These are phyloP conservation scores for Arthrocladium fulminans DNA, from an alignment of 2,329 filamentous ascomycete species.

Conservation along the genomic window DNA sequence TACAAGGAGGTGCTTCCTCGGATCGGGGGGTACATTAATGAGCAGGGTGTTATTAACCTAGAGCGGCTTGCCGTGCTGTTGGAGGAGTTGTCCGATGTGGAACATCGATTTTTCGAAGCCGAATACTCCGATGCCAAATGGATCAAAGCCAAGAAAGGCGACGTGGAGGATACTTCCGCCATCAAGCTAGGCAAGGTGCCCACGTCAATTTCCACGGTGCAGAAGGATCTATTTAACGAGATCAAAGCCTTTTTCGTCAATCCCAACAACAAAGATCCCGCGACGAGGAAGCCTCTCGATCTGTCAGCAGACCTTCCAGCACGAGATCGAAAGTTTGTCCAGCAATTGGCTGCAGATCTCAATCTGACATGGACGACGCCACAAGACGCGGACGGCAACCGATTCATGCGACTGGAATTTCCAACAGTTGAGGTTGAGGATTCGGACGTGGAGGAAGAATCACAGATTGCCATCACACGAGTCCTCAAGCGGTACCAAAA, in stretches of 20 bases:
- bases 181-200: constrained; percentile 53
- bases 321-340: constrained; percentile 83
- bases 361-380: constrained; percentile 58
- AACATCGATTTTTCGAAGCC: constrained; percentile 84
- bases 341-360: constrained; percentile 67
- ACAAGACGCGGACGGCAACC: constrained; percentile 55
- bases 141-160: constrained; percentile 78
- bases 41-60: constrained; percentile 85
- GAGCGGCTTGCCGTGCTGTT: constrained; percentile 67
- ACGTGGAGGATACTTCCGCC: constrained; percentile 57
- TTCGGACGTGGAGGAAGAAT: constrained; percentile 73
- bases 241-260: constrained; percentile 76
- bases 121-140: constrained; percentile 84
- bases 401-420: constrained; percentile 57
- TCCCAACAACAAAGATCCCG: constrained; percentile 46
- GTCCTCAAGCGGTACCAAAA: constrained; percentile 88
- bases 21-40: constrained; percentile 91
- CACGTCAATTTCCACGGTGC: constrained; percentile 61
- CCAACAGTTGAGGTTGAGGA: constrained; percentile 44
- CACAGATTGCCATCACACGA: constrained; percentile 69
- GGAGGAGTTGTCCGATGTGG: constrained; percentile 76
- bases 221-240: constrained; percentile 71
- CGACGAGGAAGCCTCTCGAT: constrained; percentile 51
- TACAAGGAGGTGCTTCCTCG: constrained; percentile 86
- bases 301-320: constrained; percentile 66